These are phyloP conservation scores for Allomyces arbusculus DNA, from an alignment of 192 early-diverging fungal genomes.

Conservation along the genomic window DNA sequence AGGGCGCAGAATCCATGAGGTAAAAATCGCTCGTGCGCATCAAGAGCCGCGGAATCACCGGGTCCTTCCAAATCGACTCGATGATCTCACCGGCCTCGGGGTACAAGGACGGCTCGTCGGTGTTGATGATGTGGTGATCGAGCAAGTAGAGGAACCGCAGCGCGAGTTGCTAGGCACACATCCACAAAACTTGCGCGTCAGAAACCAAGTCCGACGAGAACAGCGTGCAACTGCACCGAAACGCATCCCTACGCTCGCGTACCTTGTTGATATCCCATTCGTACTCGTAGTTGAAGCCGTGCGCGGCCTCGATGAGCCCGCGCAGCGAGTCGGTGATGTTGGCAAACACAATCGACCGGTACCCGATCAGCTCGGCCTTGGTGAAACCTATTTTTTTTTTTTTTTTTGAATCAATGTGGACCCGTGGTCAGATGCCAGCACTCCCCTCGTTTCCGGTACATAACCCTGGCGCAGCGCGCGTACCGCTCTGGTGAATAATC, in stretches of 20 bases:
- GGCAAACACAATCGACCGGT: conserved; percentile 34
- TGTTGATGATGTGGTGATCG: conserved; percentile 24
- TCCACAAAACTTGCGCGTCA: conserved; percentile 9
- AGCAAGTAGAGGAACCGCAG: not conserved
- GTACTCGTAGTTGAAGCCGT: conserved; percentile 3
- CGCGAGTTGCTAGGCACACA: conserved; percentile 14
- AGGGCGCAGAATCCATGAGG: conserved; percentile 77
- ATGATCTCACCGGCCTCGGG: conserved; percentile 47
- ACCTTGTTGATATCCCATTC: conserved; percentile 3
- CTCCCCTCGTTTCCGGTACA: conserved; percentile 48
- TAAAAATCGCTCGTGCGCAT: conserved; percentile 66
- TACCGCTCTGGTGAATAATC: conserved; percentile 74
- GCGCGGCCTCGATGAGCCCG: conserved; percentile 12
- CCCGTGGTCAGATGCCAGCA: conserved; percentile 47
- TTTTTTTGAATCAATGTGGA: too few relatives aligned
- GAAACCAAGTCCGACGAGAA: not conserved
- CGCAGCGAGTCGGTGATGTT: conserved; percentile 26
- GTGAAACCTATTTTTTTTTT: conserved; percentile 70
- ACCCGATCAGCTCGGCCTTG: conserved; percentile 55
- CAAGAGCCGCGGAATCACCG: conserved; percentile 35
- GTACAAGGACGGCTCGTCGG: conserved; percentile 32
- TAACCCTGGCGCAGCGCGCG: too few relatives aligned
- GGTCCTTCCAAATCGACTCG: conserved; percentile 51
- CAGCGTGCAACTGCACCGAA: not conserved
- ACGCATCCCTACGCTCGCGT: not conserved